phyloP scores from a whole-genome alignment of 164 flowering plant genomes.

The Tinospora cordifolia region DNA sequence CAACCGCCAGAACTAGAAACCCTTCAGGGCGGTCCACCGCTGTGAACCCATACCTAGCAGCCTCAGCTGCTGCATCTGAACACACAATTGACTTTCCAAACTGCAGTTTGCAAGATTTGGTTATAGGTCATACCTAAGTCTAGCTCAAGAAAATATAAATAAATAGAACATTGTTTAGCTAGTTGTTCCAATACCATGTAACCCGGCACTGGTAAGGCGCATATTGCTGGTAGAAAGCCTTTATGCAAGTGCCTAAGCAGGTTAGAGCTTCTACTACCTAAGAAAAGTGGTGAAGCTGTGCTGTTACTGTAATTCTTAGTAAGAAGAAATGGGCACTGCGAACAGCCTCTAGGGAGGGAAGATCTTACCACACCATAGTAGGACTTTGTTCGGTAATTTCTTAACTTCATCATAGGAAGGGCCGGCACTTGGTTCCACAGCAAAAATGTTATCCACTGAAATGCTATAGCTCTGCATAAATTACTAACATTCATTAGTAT shows the following conservation, averaged over 20 bases:
- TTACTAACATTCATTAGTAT: background rate
- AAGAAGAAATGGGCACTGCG: background rate
- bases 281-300: background rate
- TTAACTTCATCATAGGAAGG: conserved; percentile 59
- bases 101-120: conserved; percentile 22
- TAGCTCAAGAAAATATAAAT: background rate
- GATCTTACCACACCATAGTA: conserved; percentile 81
- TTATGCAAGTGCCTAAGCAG: conserved; percentile 66
- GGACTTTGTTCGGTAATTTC: conserved; percentile 69
- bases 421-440: conserved; percentile 43
- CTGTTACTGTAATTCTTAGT: background rate
- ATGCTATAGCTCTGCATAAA: conserved; percentile 51
- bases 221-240: conserved; percentile 69
- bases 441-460: conserved; percentile 49
- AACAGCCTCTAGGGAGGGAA: background rate
- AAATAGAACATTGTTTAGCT: background rate
- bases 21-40: conserved; percentile 85
- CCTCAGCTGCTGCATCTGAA: conserved; percentile 83
- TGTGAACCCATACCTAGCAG: conserved; percentile 73
- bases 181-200: conserved; percentile 55
- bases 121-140: background rate
- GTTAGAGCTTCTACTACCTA: conserved; percentile 73
- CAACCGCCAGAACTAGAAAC: conserved; percentile 68
- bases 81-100: conserved; percentile 76
- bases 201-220: conserved; percentile 71